Evolutionary conservation across 768 basidiomycete species (phyloP).

Genomic region (Trametes maxima): DNA sequence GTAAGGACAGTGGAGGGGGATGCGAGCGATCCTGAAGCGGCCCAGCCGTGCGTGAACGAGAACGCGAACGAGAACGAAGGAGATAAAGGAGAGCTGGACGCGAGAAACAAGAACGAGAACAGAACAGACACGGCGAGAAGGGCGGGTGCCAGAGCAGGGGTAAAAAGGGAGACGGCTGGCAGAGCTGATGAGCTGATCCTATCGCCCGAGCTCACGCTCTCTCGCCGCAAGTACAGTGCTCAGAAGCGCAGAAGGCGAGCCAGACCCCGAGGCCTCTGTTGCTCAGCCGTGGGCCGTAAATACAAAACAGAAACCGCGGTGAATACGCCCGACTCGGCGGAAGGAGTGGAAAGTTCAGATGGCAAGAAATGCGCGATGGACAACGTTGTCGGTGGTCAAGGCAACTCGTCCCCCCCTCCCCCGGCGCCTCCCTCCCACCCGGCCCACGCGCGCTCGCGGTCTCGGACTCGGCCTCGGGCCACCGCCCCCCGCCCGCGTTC

Average conservation of each 20-base stretch:
- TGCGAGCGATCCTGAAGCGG: constrained; percentile 43
- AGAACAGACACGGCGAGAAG: constrained; percentile 4
- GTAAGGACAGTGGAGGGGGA: constrained; percentile 44
- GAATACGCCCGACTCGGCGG: constrained; percentile 8
- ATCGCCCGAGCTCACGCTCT: neutral
- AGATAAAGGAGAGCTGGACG: constrained; percentile 17
- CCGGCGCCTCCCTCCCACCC: constrained; percentile 7
- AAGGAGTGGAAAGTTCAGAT: constrained; percentile 28
- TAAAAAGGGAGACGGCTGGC: constrained; percentile 11
- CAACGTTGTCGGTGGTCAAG: constrained; percentile 53
- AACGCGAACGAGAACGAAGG: constrained; percentile 14
- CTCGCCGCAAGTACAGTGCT: neutral
- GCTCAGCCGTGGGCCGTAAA: constrained; percentile 13
- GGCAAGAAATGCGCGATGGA: constrained; percentile 25
- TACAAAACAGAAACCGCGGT: constrained; percentile 9
- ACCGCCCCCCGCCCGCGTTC: constrained; percentile 4
- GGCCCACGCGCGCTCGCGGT: neutral
- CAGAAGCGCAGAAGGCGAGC: constrained; percentile 6
- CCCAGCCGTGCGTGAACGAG: constrained; percentile 51
- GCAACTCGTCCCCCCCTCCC: constrained; percentile 38
- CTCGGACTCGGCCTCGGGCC: constrained; percentile 1
- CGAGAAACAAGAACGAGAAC: constrained; percentile 18
- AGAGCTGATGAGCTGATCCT: constrained; percentile 30
- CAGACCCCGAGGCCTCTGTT: constrained; percentile 17
- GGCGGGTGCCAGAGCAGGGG: constrained; percentile 11